Base-by-base conservation (phyloP, 345 rosid genomes). In the Diplotaxis tenuifolia region DNA sequence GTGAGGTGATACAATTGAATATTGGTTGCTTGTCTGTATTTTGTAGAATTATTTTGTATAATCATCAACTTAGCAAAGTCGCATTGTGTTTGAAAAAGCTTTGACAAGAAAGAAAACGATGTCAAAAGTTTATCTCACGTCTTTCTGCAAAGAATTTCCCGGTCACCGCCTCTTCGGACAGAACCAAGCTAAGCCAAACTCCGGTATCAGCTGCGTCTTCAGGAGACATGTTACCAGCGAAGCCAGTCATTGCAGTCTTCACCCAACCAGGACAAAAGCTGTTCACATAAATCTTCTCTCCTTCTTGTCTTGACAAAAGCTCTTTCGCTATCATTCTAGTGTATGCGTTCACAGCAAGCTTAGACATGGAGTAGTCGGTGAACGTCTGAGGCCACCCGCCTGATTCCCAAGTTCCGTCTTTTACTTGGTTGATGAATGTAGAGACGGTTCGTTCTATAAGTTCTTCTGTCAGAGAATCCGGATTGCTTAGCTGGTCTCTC, bases 201-300 rank as follows among this genome's bases (percentile, higher is more conserved):
- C 93, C 98, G 0, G 98, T 91, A 62, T 94, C 98, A 21, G 98
- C 98, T 14, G 86, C 98, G 15, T 86, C 84, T 78, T 82, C 93
- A 5, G 89, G 80, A 5, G 91, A 77, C 79, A 87, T 55, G 74
- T 83, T 89, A 9, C 98, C 98, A 0, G 93, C 86, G 87, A 86
- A 91, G 50, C 95, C 92, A 3, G 97, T 91, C 96, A 94, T 83
- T 0, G 97, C 89, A 20, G 97, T 94, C 79, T 87, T 94, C 57
- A 88, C 98, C 98, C 96, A 91, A 52, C 98, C 97, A 1, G 98
- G 98, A 75, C 97, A 94, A 80, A 83, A 94, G 73, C 95, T 87
- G 71, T 91, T 94, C 59, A 91, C 81, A 58, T 81, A 84, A 62
- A 94, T 84, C 84, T 86, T 88, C 71, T 83, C 74, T 42, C 88